These are phyloP conservation scores for Fusarium nematophilum DNA, from an alignment of 2,329 filamentous ascomycete species.

Conservation along the genomic window DNA sequence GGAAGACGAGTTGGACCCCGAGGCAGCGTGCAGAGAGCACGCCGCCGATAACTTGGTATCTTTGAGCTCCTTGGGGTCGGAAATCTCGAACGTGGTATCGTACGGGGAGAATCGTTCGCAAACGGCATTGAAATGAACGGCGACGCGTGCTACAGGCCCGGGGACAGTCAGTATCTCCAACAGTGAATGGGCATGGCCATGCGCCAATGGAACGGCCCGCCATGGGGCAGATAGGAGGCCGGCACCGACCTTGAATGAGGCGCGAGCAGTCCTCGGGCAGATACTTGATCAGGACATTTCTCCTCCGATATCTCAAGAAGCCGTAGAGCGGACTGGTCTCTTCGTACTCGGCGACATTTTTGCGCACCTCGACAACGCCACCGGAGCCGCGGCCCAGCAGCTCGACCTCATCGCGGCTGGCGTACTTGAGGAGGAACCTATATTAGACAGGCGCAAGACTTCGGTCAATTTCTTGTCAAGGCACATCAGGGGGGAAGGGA, in stretches of 20 bases:
- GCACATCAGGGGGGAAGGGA: not conserved
- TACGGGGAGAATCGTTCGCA: slow-evolving; percentile 83
- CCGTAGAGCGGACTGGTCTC: slow-evolving; percentile 92
- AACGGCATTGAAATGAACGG: slow-evolving; percentile 75
- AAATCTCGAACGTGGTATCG: slow-evolving; percentile 85
- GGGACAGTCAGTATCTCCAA: slow-evolving; percentile 26
- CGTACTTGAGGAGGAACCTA: slow-evolving; percentile 96
- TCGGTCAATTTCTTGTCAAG: slow-evolving; percentile 4
- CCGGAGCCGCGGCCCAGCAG: slow-evolving; percentile 81
- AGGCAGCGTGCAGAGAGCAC: slow-evolving; percentile 89
- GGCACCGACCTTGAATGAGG: slow-evolving; percentile 83
- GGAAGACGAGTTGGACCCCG: slow-evolving; percentile 86
- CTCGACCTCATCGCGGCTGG: slow-evolving; percentile 86
- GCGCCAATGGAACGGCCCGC: not conserved
- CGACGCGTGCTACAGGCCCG: slow-evolving; percentile 75
- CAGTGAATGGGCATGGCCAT: not conserved
- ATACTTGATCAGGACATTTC: slow-evolving; percentile 93
- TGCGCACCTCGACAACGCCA: slow-evolving; percentile 86
- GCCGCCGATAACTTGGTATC: slow-evolving; percentile 89
- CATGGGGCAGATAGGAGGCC: not conserved
- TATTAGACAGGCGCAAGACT: slow-evolving; percentile 21
- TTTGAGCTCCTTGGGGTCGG: slow-evolving; percentile 80
- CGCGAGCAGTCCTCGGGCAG: slow-evolving; percentile 91
- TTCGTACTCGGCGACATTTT: slow-evolving; percentile 80
- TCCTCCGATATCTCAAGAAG: slow-evolving; percentile 87